Percentiles rank a stretch among this genome's conserved stretches.
Evolutionary conservation across 139 green algal genomes (phyloP).

Genomic region (Coelastrella sp.): DNA sequence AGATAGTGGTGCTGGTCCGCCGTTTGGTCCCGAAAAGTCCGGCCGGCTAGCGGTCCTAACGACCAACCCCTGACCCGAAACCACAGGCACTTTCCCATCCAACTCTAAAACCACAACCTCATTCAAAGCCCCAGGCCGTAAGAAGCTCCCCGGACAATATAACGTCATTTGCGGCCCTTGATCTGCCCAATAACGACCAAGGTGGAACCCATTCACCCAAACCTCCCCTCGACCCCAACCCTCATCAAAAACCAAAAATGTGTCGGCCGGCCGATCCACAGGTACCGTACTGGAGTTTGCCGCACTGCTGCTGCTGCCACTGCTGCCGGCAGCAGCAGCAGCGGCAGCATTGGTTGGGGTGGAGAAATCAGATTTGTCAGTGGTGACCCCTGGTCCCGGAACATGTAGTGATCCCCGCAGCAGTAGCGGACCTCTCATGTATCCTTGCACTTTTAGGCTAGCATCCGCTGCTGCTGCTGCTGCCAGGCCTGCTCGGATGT

Average conservation of each 20-base stretch:
- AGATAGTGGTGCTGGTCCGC: not conserved
- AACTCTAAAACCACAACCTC: slow-evolving; percentile 44
- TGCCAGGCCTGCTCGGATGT: slow-evolving; percentile 24
- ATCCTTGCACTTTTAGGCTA: not conserved
- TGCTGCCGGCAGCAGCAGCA: not conserved
- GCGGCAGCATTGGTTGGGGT: not conserved
- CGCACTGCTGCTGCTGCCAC: not conserved
- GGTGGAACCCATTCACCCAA: slow-evolving; percentile 72
- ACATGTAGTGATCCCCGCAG: not conserved
- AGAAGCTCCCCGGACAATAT: slow-evolving; percentile 53
- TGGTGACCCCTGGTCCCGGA: not conserved
- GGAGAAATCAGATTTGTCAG: not conserved
- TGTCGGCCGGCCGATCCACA: slow-evolving; percentile 56
- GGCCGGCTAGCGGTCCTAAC: not conserved
- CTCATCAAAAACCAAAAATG: slow-evolving; percentile 54
- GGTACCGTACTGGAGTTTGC: not conserved
- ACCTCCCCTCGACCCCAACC: slow-evolving; percentile 67
- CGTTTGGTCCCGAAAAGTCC: not conserved
- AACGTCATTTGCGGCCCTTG: slow-evolving; percentile 65
- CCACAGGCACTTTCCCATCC: slow-evolving; percentile 23
- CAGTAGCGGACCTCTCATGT: slow-evolving; percentile 7
- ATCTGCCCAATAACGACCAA: slow-evolving; percentile 68
- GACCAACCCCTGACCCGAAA: not conserved
- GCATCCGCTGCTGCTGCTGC: slow-evolving; percentile 16
- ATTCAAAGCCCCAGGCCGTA: not conserved